These are phyloP conservation scores for Aegle marmelos DNA, from an alignment of 345 rosid species.

Conservation along the genomic window DNA sequence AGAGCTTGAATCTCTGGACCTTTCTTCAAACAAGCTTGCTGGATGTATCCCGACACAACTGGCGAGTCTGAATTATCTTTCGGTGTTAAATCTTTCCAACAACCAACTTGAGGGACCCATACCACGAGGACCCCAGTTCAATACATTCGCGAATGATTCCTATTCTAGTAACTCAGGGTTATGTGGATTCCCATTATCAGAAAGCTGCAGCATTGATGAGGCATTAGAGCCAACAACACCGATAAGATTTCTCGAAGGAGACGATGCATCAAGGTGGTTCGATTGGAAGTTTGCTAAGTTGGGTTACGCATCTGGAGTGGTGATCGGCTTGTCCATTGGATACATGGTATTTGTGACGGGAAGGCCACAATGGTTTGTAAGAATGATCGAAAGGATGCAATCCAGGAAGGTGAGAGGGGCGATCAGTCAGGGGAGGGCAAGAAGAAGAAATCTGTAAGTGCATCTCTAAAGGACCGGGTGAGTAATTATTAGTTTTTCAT, in stretches of 20 bases:
- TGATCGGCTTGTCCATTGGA: no score
- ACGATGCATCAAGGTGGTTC: background rate
- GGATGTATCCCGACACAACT: background rate
- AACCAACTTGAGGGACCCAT: background rate
- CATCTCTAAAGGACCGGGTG: no score
- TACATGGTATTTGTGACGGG: no score
- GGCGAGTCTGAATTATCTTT: background rate
- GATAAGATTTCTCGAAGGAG: background rate
- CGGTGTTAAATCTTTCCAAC: background rate
- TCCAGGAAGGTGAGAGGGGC: no score
- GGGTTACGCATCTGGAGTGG: background rate
- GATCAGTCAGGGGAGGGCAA: no score
- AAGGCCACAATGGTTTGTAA: no score
- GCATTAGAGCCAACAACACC: background rate
- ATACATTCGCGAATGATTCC: background rate
- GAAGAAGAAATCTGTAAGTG: no score
- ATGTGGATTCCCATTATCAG: background rate
- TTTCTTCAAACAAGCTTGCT: background rate
- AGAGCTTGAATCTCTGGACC: background rate
- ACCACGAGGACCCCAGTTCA: background rate
- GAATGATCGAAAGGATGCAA: no score
- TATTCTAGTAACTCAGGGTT: background rate
- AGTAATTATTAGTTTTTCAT: no score
- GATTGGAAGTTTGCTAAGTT: background rate
- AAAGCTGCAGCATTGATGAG: background rate